Evolutionary conservation across 345 rosid species (phyloP).

Genomic region (Populus davidiana): DNA sequence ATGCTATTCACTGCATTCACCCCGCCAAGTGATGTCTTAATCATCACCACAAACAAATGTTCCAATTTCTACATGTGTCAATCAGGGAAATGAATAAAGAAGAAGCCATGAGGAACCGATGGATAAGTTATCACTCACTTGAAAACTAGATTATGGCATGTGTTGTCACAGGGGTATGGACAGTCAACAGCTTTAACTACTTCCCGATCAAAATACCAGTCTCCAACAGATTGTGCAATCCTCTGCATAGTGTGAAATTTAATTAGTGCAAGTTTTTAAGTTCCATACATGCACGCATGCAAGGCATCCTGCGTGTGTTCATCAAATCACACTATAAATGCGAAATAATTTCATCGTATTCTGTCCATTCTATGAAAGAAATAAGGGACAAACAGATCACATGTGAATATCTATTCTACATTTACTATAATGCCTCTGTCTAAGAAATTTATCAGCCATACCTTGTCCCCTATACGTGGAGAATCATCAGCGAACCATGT

Average conservation of each 20-base stretch:
- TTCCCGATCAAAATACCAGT: constrained; percentile 28
- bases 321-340: neutral
- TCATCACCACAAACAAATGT: constrained; percentile 9
- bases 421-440: neutral
- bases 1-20: constrained; percentile 8
- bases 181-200: constrained; percentile 28
- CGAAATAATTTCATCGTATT: neutral
- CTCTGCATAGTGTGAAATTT: constrained; percentile 10
- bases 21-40: constrained; percentile 2
- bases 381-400: neutral
- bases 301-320: neutral
- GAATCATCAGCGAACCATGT: constrained; percentile 30
- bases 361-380: neutral
- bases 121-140: constrained; percentile 40
- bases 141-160: constrained; percentile 19
- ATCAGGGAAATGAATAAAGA: constrained; percentile 8
- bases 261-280: neutral
- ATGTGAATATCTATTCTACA: neutral
- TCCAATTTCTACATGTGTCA: constrained; percentile 14
- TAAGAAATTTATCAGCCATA: neutral
- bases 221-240: constrained; percentile 29
- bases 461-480: constrained; percentile 20
- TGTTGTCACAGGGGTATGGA: constrained; percentile 28
- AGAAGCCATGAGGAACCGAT: constrained; percentile 10
- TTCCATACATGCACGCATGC: neutral